Percentiles rank a stretch among this genome's conserved stretches.
phyloP scores from a whole-genome alignment of 768 basidiomycete species.

The Kwoniella dejecticola region DNA sequence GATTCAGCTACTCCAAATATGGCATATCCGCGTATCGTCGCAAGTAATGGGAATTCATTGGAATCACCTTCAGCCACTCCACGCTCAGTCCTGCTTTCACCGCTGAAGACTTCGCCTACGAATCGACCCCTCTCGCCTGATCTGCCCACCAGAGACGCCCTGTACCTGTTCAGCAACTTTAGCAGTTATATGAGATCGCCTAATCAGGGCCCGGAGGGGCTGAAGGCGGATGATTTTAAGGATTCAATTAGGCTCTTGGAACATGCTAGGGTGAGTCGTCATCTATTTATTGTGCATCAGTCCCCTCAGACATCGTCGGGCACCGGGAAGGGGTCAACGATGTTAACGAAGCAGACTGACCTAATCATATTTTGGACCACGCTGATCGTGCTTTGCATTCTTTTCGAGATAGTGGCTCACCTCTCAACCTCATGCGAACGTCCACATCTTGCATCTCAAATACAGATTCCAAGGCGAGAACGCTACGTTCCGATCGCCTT shows the following conservation, averaged over 20 bases:
- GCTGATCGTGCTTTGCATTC: too few relatives aligned
- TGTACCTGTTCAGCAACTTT: conserved; percentile 53
- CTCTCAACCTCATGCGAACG: conserved; percentile 34
- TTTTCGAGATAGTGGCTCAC: conserved; percentile 35
- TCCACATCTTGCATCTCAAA: conserved; percentile 51
- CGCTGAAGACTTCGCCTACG: neutral
- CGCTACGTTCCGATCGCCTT: conserved; percentile 19
- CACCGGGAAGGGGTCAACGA: too few relatives aligned
- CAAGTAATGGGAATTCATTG: neutral
- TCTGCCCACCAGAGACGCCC: conserved; percentile 45
- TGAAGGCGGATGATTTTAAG: conserved; percentile 42
- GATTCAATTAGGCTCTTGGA: conserved; percentile 51
- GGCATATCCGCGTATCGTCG: too few relatives aligned
- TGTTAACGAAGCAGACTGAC: too few relatives aligned
- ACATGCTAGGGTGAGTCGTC: conserved; percentile 47
- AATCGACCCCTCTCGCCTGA: conserved; percentile 42
- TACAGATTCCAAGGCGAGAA: conserved; percentile 46
- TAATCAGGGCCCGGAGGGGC: conserved; percentile 41
- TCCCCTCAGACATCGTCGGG: too few relatives aligned
- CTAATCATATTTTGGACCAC: too few relatives aligned
- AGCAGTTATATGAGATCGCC: conserved; percentile 52
- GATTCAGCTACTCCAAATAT: too few relatives aligned
- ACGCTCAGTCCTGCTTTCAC: conserved; percentile 1
- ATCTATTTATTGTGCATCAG: neutral
- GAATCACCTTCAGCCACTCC: neutral